Evolutionary conservation across 495 filamentous ascomycete species (phyloP).

Genomic region (Amniculicola lignicola): DNA sequence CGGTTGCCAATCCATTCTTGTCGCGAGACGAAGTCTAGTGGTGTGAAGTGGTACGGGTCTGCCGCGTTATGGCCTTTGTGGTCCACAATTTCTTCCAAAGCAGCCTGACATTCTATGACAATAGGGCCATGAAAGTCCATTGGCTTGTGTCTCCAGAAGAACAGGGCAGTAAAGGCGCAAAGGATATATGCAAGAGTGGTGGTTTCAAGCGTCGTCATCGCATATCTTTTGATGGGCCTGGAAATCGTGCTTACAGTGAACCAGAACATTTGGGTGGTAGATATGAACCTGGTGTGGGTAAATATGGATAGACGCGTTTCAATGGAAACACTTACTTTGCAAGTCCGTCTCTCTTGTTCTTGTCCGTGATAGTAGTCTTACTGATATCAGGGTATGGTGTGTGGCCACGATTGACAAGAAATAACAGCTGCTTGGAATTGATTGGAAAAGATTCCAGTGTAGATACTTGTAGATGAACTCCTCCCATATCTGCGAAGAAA

Average conservation of each 20-base stretch:
- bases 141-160: constrained; percentile 38
- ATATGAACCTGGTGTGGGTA: constrained; percentile 22
- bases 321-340: constrained; percentile 6
- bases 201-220: constrained; percentile 35
- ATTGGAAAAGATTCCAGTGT: constrained; percentile 36
- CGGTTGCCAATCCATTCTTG: constrained; percentile 17
- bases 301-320: background rate
- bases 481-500: constrained; percentile 44
- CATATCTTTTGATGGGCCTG: constrained; percentile 25
- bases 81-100: constrained; percentile 29
- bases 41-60: constrained; percentile 31
- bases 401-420: constrained; percentile 32
- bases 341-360: constrained; percentile 38
- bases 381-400: constrained; percentile 24
- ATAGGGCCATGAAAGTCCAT: constrained; percentile 28
- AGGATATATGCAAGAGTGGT: constrained; percentile 35
- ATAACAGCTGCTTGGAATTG: constrained; percentile 37
- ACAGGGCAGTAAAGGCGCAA: constrained; percentile 26
- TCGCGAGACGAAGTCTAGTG: constrained; percentile 35
- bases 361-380: constrained; percentile 30
- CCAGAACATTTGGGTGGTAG: constrained; percentile 35
- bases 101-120: background rate
- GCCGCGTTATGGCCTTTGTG: constrained; percentile 24
- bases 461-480: constrained; percentile 28
- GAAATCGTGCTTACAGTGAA: constrained; percentile 30